Evolutionary conservation across 331 rosid species (phyloP).

Genomic region (Quercus tomentella): DNA sequence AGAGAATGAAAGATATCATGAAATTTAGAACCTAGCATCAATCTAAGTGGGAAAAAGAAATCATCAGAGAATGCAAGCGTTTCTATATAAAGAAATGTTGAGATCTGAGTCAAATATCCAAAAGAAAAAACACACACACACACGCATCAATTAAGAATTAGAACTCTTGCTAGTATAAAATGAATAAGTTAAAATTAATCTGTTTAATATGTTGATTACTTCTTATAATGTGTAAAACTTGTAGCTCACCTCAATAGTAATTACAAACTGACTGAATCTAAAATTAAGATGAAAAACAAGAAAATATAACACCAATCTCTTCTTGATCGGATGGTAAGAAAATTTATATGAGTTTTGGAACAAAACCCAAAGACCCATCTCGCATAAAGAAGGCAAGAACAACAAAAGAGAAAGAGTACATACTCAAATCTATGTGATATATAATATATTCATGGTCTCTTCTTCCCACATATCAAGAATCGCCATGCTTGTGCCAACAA

Average conservation of each 20-base stretch:
- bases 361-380: slow-evolving; percentile 20
- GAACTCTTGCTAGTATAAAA: not conserved
- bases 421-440: not conserved
- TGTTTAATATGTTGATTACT: slow-evolving; percentile 16
- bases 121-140: too few relatives aligned
- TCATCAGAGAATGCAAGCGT: not conserved
- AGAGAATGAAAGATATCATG: not conserved
- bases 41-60: not conserved
- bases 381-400: slow-evolving; percentile 9
- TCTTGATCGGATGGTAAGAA: slow-evolving; percentile 27
- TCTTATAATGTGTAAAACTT: slow-evolving; percentile 28
- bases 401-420: not conserved
- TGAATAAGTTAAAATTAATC: slow-evolving; percentile 1
- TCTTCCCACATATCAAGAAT: slow-evolving; percentile 34
- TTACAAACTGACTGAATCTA: slow-evolving; percentile 40
- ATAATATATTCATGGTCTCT: not conserved
- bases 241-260: slow-evolving; percentile 31
- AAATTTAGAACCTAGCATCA: not conserved
- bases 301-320: slow-evolving; percentile 12
- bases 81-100: not conserved
- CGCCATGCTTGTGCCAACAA: slow-evolving; percentile 98
- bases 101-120: not conserved
- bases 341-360: slow-evolving; percentile 18
- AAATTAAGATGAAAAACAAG: not conserved
- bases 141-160: not conserved